Percentiles rank a stretch among this genome's conserved stretches.
Conservation (phyloP, 2,329 filamentous ascomycete species). For the Colletotrichum australisinense region DNA sequence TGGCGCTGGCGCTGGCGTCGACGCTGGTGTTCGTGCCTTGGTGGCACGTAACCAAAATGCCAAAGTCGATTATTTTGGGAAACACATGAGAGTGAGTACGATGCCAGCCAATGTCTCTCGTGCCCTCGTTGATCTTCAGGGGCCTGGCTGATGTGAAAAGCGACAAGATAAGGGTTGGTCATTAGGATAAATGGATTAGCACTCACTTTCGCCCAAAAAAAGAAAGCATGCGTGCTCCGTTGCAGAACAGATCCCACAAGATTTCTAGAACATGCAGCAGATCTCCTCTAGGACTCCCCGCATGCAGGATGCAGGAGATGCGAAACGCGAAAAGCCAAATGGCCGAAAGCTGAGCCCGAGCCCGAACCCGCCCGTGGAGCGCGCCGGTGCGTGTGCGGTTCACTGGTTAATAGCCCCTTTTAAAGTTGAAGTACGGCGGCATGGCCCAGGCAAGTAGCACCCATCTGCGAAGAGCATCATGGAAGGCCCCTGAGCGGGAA, state of each 20-base stretch:
- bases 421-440: constrained; percentile 17
- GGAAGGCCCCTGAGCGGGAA: constrained; percentile 33
- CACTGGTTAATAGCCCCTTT: background rate
- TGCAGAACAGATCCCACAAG: constrained; percentile 32
- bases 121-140: background rate
- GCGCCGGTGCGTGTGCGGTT: constrained; percentile 15
- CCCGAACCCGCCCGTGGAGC: constrained; percentile 21
- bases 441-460: constrained; percentile 6
- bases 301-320: constrained; percentile 27
- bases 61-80: background rate
- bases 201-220: constrained; percentile 2
- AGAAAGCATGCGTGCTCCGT: constrained; percentile 20
- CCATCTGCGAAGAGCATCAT: constrained; percentile 23
- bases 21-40: background rate
- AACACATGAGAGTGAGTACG: background rate
- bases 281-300: constrained; percentile 23
- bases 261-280: constrained; percentile 33
- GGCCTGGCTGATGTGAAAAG: too few species aligned
- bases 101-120: background rate
- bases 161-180: background rate
- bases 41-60: background rate
- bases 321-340: constrained; percentile 16
- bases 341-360: constrained; percentile 19
- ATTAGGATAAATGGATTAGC: background rate
- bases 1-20: background rate